Percentiles rank a stretch among this genome's conserved stretches.
Evolutionary conservation across 768 basidiomycete genomes (phyloP).

Genomic region (Rhodotorula sphaerocarpa): DNA sequence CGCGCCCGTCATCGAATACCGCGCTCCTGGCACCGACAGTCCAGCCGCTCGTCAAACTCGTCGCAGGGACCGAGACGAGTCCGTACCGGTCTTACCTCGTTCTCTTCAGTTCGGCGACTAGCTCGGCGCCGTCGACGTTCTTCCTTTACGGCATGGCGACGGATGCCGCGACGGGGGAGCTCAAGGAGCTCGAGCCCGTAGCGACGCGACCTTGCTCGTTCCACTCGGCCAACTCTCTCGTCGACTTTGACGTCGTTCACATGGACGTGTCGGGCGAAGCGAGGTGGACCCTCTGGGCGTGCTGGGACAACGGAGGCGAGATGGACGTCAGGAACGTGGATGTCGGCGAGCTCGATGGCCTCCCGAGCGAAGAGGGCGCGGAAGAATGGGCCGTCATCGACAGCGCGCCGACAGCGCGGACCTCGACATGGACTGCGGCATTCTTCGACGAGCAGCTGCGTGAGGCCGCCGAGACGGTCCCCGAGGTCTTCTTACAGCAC

Average conservation of each 20-base stretch:
- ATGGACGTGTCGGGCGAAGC: conserved; percentile 49
- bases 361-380: conserved; percentile 16
- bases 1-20: neutral
- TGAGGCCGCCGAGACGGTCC: conserved; percentile 53
- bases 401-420: conserved; percentile 20
- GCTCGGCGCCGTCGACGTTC: conserved; percentile 49
- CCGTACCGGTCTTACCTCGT: conserved; percentile 52
- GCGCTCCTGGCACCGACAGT: conserved; percentile 64
- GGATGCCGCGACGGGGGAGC: conserved; percentile 6
- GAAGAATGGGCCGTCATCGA: conserved; percentile 39
- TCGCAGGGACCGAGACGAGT: conserved; percentile 47
- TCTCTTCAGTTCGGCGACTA: conserved; percentile 60
- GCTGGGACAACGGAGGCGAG: conserved; percentile 58
- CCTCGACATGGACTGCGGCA: conserved; percentile 54
- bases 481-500: conserved; percentile 69
- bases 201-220: conserved; percentile 12
- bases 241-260: conserved; percentile 25
- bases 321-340: conserved; percentile 6
- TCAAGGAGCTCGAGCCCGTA: conserved; percentile 15
- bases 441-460: conserved; percentile 77
- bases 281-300: conserved; percentile 53
- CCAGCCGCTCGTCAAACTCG: conserved; percentile 51
- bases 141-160: conserved; percentile 19
- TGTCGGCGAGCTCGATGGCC: conserved; percentile 37
- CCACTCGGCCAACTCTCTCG: conserved; percentile 37